Evolutionary conservation across 139 green algal genomes (phyloP).

Genomic region (Ulvella scutata): DNA sequence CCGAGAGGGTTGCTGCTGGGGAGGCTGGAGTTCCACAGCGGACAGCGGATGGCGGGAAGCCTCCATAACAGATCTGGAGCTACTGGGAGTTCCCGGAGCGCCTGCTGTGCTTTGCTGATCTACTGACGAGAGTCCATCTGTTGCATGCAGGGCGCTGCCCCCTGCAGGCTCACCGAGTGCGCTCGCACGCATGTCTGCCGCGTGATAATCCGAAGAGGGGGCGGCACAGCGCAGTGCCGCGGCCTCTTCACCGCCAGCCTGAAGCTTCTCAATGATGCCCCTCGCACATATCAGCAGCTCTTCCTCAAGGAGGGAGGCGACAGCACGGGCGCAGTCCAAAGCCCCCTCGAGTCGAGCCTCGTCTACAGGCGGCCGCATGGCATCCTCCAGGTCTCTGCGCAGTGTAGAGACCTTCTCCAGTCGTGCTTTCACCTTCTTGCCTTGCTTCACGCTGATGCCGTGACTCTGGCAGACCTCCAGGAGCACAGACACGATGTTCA

Average conservation of each 20-base stretch:
- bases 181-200: too few species aligned
- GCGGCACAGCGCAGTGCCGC: background rate
- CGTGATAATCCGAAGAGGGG: background rate
- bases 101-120: too few species aligned
- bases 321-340: background rate
- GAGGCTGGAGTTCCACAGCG: too few species aligned
- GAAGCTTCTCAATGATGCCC: background rate
- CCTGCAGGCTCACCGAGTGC: too few species aligned
- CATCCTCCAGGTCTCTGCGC: background rate
- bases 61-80: too few species aligned
- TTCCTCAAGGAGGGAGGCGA: background rate
- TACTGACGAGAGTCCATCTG: too few species aligned
- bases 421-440: conserved; percentile 6
- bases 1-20: background rate
- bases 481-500: background rate
- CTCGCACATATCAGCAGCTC: background rate
- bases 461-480: background rate
- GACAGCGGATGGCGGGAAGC: too few species aligned
- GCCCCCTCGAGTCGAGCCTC: background rate
- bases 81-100: too few species aligned
- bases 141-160: background rate
- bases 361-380: background rate
- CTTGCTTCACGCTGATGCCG: conserved; percentile 9
- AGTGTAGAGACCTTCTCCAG: conserved; percentile 4
- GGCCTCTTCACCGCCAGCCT: background rate